A percentile compares a stretch with the other conserved stretches of the same genome.
Evolutionary conservation across 257 asterid genomes (phyloP).

Genomic region (Plectranthus barbatus): DNA sequence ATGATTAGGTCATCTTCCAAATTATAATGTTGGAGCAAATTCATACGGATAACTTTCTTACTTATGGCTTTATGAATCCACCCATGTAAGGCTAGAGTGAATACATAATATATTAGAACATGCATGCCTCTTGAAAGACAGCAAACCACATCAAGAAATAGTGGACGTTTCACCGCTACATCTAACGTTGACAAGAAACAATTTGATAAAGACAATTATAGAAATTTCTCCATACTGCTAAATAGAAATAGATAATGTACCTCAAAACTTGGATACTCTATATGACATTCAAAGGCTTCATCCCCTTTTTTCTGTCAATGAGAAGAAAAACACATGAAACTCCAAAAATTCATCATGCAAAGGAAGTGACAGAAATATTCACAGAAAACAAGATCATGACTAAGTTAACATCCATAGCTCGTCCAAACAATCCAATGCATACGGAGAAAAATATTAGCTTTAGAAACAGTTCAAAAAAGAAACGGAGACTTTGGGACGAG

Average conservation of each 20-base stretch:
- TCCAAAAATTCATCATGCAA: too few relatives aligned
- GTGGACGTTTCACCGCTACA: not conserved
- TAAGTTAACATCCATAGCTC: too few relatives aligned
- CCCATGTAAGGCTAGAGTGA: not conserved
- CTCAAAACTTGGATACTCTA: slow-evolving; percentile 88
- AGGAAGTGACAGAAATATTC: too few relatives aligned
- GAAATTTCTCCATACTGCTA: not conserved
- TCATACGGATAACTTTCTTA: not conserved
- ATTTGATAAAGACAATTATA: not conserved
- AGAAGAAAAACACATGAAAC: slow-evolving; percentile 14
- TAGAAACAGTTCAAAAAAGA: too few relatives aligned
- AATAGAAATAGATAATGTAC: slow-evolving; percentile 24
- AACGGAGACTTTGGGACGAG: too few relatives aligned
- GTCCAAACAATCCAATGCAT: too few relatives aligned
- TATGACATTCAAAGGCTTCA: slow-evolving; percentile 48
- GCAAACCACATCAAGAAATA: not conserved
- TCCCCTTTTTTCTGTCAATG: slow-evolving; percentile 58
- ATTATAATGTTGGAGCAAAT: not conserved
- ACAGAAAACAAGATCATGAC: too few relatives aligned
- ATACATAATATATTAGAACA: not conserved
- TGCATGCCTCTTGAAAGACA: not conserved
- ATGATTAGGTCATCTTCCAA: not conserved
- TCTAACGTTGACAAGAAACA: not conserved
- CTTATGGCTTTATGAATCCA: not conserved
- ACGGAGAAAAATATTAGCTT: too few relatives aligned